These are phyloP conservation scores for Neovahlkampfia damariscottae DNA, from an alignment of 78 protist genomes.

Conservation along the genomic window DNA sequence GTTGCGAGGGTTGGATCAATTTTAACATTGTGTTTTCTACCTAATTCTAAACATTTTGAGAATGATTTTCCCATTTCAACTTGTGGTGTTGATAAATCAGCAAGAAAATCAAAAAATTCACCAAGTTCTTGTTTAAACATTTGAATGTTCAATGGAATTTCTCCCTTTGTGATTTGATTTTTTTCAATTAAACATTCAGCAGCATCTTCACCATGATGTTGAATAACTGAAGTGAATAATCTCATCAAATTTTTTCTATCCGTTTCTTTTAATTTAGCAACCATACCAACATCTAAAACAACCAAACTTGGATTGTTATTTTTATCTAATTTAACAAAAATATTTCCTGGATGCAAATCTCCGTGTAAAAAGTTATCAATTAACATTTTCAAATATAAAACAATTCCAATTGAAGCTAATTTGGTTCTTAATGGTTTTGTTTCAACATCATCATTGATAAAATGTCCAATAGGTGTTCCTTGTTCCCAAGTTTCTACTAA, in stretches of 20 bases:
- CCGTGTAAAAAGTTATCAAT: slow-evolving; percentile 32
- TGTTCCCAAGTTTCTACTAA: slow-evolving; percentile 15
- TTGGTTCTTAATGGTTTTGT: not conserved
- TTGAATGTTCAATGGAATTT: not conserved
- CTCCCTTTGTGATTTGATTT: not conserved
- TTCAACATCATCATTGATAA: not conserved
- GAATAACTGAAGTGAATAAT: slow-evolving; percentile 16
- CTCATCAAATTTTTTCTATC: slow-evolving; percentile 19
- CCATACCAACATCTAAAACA: slow-evolving; percentile 28
- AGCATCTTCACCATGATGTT: slow-evolving; percentile 16
- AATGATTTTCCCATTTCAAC: slow-evolving; percentile 15
- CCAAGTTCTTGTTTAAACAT: not conserved
- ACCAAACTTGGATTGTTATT: not conserved
- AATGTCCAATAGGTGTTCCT: not conserved
- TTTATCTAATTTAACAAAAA: not conserved
- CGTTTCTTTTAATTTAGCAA: not conserved
- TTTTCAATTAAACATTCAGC: slow-evolving; percentile 3
- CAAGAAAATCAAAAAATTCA: no score
- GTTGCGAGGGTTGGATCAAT: slow-evolving; percentile 12
- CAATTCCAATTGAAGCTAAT: slow-evolving; percentile 10
- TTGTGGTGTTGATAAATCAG: not conserved
- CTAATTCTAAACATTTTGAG: not conserved
- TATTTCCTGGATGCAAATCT: slow-evolving; percentile 42
- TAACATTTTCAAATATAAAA: slow-evolving; percentile 26
- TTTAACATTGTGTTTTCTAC: slow-evolving; percentile 16